These are phyloP conservation scores for Aspergillus alliaceus DNA, from an alignment of 2,329 filamentous ascomycete species.

Conservation along the genomic window DNA sequence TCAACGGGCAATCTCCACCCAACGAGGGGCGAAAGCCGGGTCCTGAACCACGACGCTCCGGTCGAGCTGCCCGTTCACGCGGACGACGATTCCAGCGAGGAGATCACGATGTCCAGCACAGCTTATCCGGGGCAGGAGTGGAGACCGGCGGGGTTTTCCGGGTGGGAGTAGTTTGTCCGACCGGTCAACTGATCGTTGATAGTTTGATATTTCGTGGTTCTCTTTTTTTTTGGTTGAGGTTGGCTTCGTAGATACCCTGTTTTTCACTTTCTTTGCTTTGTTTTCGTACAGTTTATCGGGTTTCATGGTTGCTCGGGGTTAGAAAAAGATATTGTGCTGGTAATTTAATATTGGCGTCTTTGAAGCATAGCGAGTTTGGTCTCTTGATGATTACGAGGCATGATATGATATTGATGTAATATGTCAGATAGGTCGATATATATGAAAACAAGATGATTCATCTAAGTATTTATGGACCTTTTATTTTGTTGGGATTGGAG, in stretches of 20 bases:
- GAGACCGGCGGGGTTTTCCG: constrained; percentile 32
- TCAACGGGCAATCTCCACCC: constrained; percentile 16
- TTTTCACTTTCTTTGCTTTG: constrained; percentile 3
- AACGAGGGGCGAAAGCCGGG: constrained; percentile 22
- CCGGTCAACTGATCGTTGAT: neutral
- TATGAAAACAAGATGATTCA: neutral
- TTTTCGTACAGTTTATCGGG: neutral
- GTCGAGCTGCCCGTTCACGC: constrained; percentile 34
- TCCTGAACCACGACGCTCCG: constrained; percentile 26
- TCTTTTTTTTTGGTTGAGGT: too few relatives aligned
- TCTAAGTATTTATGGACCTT: neutral
- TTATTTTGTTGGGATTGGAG: neutral
- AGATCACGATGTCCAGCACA: constrained; percentile 50
- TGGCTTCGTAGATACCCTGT: constrained; percentile 10
- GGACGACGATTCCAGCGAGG: constrained; percentile 43
- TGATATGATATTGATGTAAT: neutral
- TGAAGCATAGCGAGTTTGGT: neutral
- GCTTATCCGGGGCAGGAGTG: constrained; percentile 51
- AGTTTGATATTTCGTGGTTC: too few relatives aligned
- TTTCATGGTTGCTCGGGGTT: constrained; percentile 7
- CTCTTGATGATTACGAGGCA: neutral
- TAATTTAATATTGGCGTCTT: neutral
- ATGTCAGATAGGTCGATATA: neutral
- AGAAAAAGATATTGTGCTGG: constrained; percentile 3
- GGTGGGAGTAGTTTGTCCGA: constrained; percentile 13